Evolutionary conservation across 169 alveolate genomes (phyloP), one percentile per base, ranked within the genome.

Genomic region (Eimeria tenella): DNA sequence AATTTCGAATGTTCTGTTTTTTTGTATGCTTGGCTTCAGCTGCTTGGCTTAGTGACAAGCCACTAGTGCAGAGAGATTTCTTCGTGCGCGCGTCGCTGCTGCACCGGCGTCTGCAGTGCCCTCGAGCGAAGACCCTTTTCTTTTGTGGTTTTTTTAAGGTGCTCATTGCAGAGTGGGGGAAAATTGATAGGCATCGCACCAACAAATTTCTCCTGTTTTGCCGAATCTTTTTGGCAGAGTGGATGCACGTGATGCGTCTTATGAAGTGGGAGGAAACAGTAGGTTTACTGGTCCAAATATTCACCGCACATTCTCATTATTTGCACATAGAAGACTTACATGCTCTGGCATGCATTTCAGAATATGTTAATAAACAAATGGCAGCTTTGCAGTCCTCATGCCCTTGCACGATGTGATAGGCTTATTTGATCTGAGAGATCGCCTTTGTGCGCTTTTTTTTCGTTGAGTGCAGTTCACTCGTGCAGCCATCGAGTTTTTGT

Each of bases 11-110:
- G 10, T 17, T 68, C 13, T 68, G 42, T 2, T 68, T 23, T 68
- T 21, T 23, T 21, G 21, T 23, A 10, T 23, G 25, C 31, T 23
- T 68, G 50, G 17, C 49, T 68, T 17, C 79, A 68, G 93, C 93
- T 4, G 93, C 93, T 15, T 86, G 93, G 93, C 83, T 86, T 52
- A 86, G 93, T 23, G 93, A 86, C 83, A 86, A 86, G 70, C 93
- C 93, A 3, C 93, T 86, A 9, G 70, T 86, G 17, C 93, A 86
- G 93, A 62, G 93, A 21, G 93, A 86, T 10, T 31, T 86, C 65
- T 86, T 86, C 52, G 93, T 86, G 13, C 81, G 93, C 50, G 52
- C 73, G 21, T 74, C 93, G 68, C 21, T 86, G 56, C 63, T 86
- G 53, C 79, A 86, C 82, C 81, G 83, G 15, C 60, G 71, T 5